These are phyloP conservation scores for Wickerhamiella hasegawae DNA, from an alignment of 805 yeast genomes.

Conservation along the genomic window DNA sequence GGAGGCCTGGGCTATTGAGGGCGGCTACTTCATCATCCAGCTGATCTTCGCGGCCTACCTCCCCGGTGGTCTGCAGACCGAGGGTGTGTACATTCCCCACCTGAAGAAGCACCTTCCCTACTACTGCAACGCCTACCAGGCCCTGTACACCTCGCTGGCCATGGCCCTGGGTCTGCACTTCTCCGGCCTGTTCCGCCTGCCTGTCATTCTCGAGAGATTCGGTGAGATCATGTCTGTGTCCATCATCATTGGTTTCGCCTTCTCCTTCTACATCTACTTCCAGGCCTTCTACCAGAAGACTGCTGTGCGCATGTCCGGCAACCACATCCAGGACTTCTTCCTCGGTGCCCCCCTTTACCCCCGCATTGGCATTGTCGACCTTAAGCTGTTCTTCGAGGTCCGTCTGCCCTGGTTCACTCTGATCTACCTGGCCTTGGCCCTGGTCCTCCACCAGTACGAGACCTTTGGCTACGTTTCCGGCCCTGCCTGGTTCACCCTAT, in stretches of 20 bases:
- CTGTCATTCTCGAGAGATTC: slow-evolving; percentile 62
- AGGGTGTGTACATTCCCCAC: slow-evolving; percentile 85
- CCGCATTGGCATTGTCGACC: slow-evolving; percentile 77
- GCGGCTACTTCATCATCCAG: slow-evolving; percentile 54
- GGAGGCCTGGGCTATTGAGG: slow-evolving; percentile 54
- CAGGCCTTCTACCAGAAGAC: slow-evolving; percentile 53
- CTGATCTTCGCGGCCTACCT: slow-evolving; percentile 58
- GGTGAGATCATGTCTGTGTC: slow-evolving; percentile 91
- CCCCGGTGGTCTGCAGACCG: slow-evolving; percentile 81
- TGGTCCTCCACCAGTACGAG: slow-evolving; percentile 67
- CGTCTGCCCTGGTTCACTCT: slow-evolving; percentile 93
- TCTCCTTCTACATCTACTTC: slow-evolving; percentile 55
- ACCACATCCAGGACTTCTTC: slow-evolving; percentile 76
- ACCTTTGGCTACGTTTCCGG: slow-evolving; percentile 63
- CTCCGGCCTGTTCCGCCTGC: slow-evolving; percentile 57
- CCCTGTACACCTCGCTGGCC: slow-evolving; percentile 56
- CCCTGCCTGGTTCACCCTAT: slow-evolving; percentile 53
- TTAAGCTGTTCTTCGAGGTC: slow-evolving; percentile 95
- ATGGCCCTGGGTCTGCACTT: slow-evolving; percentile 49
- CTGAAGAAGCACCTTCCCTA: slow-evolving; percentile 73
- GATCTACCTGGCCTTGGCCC: slow-evolving; percentile 58
- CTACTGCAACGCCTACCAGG: slow-evolving; percentile 80
- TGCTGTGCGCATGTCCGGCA: slow-evolving; percentile 84
- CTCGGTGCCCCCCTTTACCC: slow-evolving; percentile 98
- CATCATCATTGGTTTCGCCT: slow-evolving; percentile 56